Evolutionary conservation across 495 filamentous ascomycete species (phyloP), one percentile per base, ranked within the genome.

Genomic region (Glonium stellatum): DNA sequence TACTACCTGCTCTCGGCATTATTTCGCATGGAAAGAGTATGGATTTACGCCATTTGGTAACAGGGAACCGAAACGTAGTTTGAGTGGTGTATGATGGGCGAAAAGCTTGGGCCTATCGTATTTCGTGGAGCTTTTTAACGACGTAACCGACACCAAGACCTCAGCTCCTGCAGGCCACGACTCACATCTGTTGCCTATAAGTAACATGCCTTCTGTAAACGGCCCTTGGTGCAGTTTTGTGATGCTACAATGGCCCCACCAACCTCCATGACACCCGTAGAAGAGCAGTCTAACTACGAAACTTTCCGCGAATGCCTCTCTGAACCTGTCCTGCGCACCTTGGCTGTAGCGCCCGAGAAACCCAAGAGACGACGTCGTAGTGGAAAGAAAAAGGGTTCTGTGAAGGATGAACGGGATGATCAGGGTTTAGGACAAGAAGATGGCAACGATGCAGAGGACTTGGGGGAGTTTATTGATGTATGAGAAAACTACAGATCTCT

Each of bases 401-500:
- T 37, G 42, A 15, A 36, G 19, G 34, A 12, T 1, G 22, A 36
- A 55, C 19, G 34, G 44, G n/a, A 19, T 39, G n/a, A 35, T 41
- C 27, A 44, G 47, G 31, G 64, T 68, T 70, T 42, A 68, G 65
- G 50, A 73, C 64, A 54, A 34, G n/a, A 48, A 34, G 52, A 60
- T 15, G 47, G 18, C 11, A 67, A 68, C 54, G 79, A 83, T 65
- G 81, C 82, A 9, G 85, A 84, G 58, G 89, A 90, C 52, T 73
- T 92, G 27, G 79, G 78, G 47, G 89, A 92, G 5, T 93, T 92
- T 69, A 82, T 84, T 31, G 80, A 85, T 62, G 82, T 83, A 50
- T 61, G 62, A 13, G 50, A 39, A 46, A 19, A 46, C 22, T 31
- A 23, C 21, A 4, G 15, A 62, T 39, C 15, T 59, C 11, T 25